Evolutionary conservation across 2,329 filamentous ascomycete species (phyloP), one percentile per base, ranked within the genome.

Genomic region (Fusarium hainanense): DNA sequence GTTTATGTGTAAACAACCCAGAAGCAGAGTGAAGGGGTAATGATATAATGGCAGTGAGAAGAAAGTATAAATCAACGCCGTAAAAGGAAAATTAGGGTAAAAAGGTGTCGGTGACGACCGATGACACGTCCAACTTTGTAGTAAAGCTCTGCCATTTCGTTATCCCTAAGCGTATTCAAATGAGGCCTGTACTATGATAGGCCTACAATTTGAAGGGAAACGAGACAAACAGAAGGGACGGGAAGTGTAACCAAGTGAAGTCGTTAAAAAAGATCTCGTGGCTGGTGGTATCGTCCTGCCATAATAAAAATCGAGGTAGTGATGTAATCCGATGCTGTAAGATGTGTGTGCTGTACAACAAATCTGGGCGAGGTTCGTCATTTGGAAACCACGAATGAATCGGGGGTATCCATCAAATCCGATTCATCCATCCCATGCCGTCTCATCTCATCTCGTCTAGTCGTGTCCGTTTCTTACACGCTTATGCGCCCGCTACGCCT

Each of bases 351-450:
- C 32, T 18, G 34, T 37, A 60, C 58, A 54, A 63, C 40, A 41
- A 66, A 61, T 66, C 23, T 34, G 40, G 48, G 55, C 43, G 54
- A 61, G 51, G 58, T 47, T 62, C 66, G 68, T 66, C 68, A 56
- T 66, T 52, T 62, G 50, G 57, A 55, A 58, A 56, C 46, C 57
- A 58, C 46, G 57, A 64, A 67, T 62, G 58, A 62, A 69, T 42
- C 34, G 54, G 66, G 66, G 72, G 68, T 66, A 73, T 74, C 68
- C 62, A 43, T 74, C 63, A 69, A 72, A 41, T 63, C 63, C 62
- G 48, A 64, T 69, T 54, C 66, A 63, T 71, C 68, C 63, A 52
- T 68, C 57, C 63, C 63, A 61, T 72, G 54, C 71, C 57, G 42
- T 70, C 63, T 58, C 63, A 60, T 71, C 71, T 70, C 71, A 60